A percentile compares a stretch with the other conserved stretches of the same genome.
phyloP scores from a whole-genome alignment of 2,329 filamentous ascomycete species.

The Colletotrichum scovillei region DNA sequence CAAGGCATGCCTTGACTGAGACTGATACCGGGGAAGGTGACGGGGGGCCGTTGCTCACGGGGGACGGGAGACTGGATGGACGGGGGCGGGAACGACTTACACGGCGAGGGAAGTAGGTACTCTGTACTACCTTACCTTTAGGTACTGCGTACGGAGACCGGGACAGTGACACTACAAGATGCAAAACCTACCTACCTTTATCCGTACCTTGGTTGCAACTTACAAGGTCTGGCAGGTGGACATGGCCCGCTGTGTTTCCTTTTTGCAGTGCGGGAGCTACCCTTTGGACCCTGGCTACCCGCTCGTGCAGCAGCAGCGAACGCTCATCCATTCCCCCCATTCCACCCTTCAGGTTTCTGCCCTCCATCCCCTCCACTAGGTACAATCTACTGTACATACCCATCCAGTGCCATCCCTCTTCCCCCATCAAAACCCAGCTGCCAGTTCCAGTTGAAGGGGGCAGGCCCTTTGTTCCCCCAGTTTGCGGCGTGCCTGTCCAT shows the following conservation, averaged over 20 bases:
- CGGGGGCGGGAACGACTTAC: not conserved
- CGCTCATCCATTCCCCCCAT: conserved; percentile 15
- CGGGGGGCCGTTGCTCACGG: not conserved
- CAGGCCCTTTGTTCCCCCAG: too few relatives aligned
- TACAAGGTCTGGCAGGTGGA: conserved; percentile 1
- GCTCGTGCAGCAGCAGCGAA: conserved; percentile 51
- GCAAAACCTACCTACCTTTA: too few relatives aligned
- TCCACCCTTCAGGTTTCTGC: not conserved
- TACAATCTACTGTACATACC: not conserved
- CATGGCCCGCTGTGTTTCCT: conserved; percentile 20
- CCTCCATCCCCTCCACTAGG: not conserved
- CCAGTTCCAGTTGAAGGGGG: not conserved
- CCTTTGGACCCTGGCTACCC: conserved; percentile 53
- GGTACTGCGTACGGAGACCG: too few relatives aligned
- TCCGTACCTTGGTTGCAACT: not conserved
- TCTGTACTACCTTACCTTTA: too few relatives aligned
- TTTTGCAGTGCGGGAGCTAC: conserved; percentile 40
- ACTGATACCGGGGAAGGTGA: not conserved
- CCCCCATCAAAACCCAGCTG: not conserved
- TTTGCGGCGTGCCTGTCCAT: not conserved
- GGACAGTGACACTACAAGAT: too few relatives aligned
- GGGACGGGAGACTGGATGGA: not conserved
- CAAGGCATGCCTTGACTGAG: not conserved
- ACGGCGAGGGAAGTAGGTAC: not conserved
- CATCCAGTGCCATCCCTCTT: not conserved